These are phyloP conservation scores for Camellia granthamiana DNA, from an alignment of 148 eudicot species.

Conservation along the genomic window DNA sequence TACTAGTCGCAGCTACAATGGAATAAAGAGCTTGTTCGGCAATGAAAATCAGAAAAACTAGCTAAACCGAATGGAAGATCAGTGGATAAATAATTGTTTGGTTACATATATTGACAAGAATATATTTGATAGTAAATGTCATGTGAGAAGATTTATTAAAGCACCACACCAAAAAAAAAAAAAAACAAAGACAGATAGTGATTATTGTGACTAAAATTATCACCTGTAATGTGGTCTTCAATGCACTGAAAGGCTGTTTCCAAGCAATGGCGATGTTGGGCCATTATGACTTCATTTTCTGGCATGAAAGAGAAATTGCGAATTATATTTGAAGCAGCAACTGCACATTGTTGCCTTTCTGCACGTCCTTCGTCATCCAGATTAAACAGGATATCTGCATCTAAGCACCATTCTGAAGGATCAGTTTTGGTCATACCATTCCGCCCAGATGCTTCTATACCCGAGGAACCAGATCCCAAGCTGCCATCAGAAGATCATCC, in stretches of 20 bases:
- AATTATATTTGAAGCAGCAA: constrained; percentile 90
- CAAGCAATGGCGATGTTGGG: constrained; percentile 86
- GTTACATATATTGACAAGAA: too few species aligned
- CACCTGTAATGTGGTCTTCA: constrained; percentile 77
- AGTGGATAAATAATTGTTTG: too few species aligned
- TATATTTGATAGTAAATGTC: too few species aligned
- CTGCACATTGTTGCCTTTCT: constrained; percentile 93
- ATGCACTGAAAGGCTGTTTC: constrained; percentile 86
- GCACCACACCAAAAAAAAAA: background rate
- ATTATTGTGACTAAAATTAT: background rate
- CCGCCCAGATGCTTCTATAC: constrained; percentile 49
- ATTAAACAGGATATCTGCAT: constrained; percentile 93
- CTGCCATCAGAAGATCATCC: constrained; percentile 35
- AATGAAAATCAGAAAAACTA: too few species aligned
- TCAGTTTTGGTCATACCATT: constrained; percentile 40
- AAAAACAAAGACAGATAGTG: background rate
- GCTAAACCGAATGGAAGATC: too few species aligned
- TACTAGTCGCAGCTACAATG: too few species aligned
- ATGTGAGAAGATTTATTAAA: background rate
- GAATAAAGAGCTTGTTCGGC: too few species aligned
- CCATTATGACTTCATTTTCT: constrained; percentile 89
- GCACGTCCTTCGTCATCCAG: constrained; percentile 89
- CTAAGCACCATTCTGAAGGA: constrained; percentile 83
- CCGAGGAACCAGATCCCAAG: constrained; percentile 47
- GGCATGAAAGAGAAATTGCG: constrained; percentile 96